Evolutionary conservation across 2,329 filamentous ascomycete genomes (phyloP).

Genomic region (Pestalotiopsis sp.): DNA sequence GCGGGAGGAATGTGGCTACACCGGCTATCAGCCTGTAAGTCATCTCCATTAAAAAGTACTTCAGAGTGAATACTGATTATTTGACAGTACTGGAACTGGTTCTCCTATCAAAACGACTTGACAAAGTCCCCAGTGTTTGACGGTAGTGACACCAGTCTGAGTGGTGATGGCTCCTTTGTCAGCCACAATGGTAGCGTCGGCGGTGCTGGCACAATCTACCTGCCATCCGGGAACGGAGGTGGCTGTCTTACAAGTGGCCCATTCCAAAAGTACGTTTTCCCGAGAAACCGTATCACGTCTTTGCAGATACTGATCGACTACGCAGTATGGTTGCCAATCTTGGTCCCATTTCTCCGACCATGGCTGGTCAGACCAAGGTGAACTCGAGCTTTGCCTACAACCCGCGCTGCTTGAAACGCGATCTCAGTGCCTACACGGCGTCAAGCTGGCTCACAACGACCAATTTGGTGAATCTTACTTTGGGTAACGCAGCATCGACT

Average conservation of each 20-base stretch:
- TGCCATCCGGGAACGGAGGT: slow-evolving; percentile 55
- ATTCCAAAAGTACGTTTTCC: slow-evolving; percentile 29
- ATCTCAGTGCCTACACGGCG: slow-evolving; percentile 25
- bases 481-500: slow-evolving; percentile 22
- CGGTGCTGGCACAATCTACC: slow-evolving; percentile 22
- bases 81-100: slow-evolving; percentile 54
- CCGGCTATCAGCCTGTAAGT: slow-evolving; percentile 39
- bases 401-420: slow-evolving; percentile 27
- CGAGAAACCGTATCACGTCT: not conserved
- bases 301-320: not conserved
- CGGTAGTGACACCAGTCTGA: slow-evolving; percentile 52
- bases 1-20: slow-evolving; percentile 43
- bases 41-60: not conserved
- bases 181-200: slow-evolving; percentile 24
- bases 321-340: slow-evolving; percentile 28
- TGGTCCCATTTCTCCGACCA: slow-evolving; percentile 28
- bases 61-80: slow-evolving; percentile 7
- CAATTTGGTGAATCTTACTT: slow-evolving; percentile 27
- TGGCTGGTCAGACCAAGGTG: slow-evolving; percentile 17
- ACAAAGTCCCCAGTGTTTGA: slow-evolving; percentile 56
- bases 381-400: slow-evolving; percentile 21
- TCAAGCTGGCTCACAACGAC: slow-evolving; percentile 24
- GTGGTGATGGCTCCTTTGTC: slow-evolving; percentile 45
- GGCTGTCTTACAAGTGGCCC: slow-evolving; percentile 51
- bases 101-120: slow-evolving; percentile 46